These are phyloP conservation scores for Exophiala viscosa DNA, from an alignment of 2,329 filamentous ascomycete species.

Conservation along the genomic window DNA sequence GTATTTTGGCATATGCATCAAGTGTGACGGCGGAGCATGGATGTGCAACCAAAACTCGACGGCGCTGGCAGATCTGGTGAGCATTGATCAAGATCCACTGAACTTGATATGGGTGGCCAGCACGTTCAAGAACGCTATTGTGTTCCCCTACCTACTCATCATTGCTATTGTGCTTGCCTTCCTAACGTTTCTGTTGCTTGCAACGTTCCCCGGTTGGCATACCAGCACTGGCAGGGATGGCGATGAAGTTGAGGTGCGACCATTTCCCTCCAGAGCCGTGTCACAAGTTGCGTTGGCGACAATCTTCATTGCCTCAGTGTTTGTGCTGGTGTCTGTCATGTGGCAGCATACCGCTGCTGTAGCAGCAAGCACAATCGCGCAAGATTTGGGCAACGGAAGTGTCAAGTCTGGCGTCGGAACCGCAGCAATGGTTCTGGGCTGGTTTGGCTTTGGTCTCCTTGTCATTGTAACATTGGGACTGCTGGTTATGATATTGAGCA, in stretches of 20 bases:
- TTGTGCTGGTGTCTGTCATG: slow-evolving; percentile 61
- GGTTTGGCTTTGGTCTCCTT: slow-evolving; percentile 91
- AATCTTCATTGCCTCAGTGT: slow-evolving; percentile 70
- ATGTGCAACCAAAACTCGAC: slow-evolving; percentile 98
- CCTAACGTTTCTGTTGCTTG: slow-evolving; percentile 88
- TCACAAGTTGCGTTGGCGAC: slow-evolving; percentile 90
- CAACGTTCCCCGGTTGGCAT: slow-evolving; percentile 97
- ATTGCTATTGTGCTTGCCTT: slow-evolving; percentile 97
- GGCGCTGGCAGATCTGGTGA: slow-evolving; percentile 81
- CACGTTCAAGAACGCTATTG: slow-evolving; percentile 97
- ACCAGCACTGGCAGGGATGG: slow-evolving; percentile 78
- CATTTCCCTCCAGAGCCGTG: slow-evolving; percentile 86
- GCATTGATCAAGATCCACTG: slow-evolving; percentile 87
- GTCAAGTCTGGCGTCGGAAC: slow-evolving; percentile 86
- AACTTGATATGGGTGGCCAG: slow-evolving; percentile 96
- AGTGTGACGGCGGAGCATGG: slow-evolving; percentile 83
- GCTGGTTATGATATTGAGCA: slow-evolving; percentile 94
- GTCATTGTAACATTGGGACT: slow-evolving; percentile 94
- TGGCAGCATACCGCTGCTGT: slow-evolving; percentile 86
- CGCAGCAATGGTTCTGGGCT: slow-evolving; percentile 92
- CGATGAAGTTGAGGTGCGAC: slow-evolving; percentile 85
- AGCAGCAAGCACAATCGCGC: slow-evolving; percentile 85
- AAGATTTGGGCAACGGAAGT: slow-evolving; percentile 86
- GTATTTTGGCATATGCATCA: slow-evolving; percentile 97
- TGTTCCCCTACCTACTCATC: slow-evolving; percentile 96